These are phyloP conservation scores for Salix arbutifolia DNA, from an alignment of 345 rosid genomes.

Conservation along the genomic window DNA sequence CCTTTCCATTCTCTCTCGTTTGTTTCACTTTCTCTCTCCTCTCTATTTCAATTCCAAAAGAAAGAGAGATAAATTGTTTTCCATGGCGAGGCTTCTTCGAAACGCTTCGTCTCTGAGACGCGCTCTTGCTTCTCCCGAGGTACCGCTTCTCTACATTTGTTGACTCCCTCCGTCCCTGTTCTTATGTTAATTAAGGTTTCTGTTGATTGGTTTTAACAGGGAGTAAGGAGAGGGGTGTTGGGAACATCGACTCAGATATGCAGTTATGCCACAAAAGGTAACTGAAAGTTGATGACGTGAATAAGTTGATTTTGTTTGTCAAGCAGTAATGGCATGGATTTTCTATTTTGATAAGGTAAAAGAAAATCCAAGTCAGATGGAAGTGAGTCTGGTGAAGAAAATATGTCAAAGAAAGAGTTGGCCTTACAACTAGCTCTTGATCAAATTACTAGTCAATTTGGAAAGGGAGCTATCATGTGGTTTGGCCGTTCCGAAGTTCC, in stretches of 20 bases:
- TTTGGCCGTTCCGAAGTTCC: constrained; percentile 67
- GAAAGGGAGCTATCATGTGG: constrained; percentile 95
- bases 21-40: no score
- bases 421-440: constrained; percentile 85
- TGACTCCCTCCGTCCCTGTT: background rate
- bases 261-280: constrained; percentile 66
- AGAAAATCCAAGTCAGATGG: constrained; percentile 68
- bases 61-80: background rate
- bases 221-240: constrained; percentile 32
- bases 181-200: background rate
- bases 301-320: background rate
- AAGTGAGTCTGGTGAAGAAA: constrained; percentile 66
- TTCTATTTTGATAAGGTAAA: constrained; percentile 42
- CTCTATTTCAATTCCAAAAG: background rate
- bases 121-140: constrained; percentile 43
- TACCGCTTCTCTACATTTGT: background rate
- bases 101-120: constrained; percentile 39
- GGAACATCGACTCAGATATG: constrained; percentile 50
- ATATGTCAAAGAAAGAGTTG: constrained; percentile 74
- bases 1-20: background rate
- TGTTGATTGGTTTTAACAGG: constrained; percentile 36
- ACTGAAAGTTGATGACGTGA: constrained; percentile 1
- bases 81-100: constrained; percentile 63
- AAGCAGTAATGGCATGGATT: background rate
- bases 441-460: constrained; percentile 74